Conservation (phyloP, 2,329 filamentous ascomycete species). For the Myriangium duriaei region DNA sequence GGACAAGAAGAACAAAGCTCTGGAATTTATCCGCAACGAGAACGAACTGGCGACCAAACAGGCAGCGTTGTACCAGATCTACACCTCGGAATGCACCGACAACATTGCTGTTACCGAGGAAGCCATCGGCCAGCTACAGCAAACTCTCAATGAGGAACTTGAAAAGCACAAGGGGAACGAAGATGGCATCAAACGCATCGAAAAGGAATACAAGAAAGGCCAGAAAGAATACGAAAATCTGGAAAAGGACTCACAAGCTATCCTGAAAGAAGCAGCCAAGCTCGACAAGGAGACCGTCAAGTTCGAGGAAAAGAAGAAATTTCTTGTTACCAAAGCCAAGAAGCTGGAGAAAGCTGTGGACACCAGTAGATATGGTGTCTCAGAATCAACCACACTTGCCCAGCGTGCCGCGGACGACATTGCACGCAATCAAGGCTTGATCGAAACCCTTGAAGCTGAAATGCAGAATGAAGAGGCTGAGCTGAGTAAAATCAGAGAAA, state of each 20-base stretch:
- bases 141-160: constrained; percentile 71
- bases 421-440: constrained; percentile 60
- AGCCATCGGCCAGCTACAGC: constrained; percentile 80
- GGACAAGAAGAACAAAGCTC: constrained; percentile 90
- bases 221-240: constrained; percentile 70
- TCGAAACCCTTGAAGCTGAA: constrained; percentile 60
- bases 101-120: constrained; percentile 83
- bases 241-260: constrained; percentile 65
- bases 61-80: constrained; percentile 83
- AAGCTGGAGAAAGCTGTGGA: constrained; percentile 84
- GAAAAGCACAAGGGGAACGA: constrained; percentile 86
- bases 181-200: constrained; percentile 76
- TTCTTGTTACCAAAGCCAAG: constrained; percentile 78
- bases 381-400: constrained; percentile 65
- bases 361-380: constrained; percentile 59
- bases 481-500: constrained; percentile 69
- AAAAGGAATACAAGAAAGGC: constrained; percentile 73
- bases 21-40: constrained; percentile 80
- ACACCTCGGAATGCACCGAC: constrained; percentile 75
- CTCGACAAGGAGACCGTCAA: constrained; percentile 96
- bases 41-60: constrained; percentile 87
- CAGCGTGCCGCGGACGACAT: constrained; percentile 70
- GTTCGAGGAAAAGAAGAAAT: constrained; percentile 95
- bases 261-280: constrained; percentile 78
- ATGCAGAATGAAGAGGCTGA: constrained; percentile 72